These are phyloP conservation scores for Polyporus arcularius DNA, from an alignment of 768 basidiomycete species.

Conservation along the genomic window DNA sequence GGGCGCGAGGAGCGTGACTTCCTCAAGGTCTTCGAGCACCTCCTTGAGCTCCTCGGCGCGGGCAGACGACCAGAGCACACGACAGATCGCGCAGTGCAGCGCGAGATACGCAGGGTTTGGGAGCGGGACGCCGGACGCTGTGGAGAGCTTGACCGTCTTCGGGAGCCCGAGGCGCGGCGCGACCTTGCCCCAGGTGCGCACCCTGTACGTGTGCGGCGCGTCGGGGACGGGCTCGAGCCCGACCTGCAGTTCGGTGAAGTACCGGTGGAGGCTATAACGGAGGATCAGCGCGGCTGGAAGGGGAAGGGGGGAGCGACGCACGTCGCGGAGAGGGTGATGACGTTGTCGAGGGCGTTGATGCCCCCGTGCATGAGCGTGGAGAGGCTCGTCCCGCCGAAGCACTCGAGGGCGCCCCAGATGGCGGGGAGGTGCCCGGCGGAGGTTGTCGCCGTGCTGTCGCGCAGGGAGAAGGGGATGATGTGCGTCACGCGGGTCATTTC, in stretches of 20 bases:
- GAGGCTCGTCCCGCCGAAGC: constrained; percentile 13
- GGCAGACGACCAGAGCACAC: constrained; percentile 14
- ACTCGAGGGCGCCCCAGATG: constrained; percentile 17
- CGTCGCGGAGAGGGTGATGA: constrained; percentile 20
- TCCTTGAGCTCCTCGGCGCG: constrained; percentile 18
- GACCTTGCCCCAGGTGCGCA: constrained; percentile 19
- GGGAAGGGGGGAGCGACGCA: background rate
- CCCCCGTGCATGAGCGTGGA: constrained; percentile 17
- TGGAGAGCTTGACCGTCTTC: constrained; percentile 13
- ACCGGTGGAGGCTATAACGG: constrained; percentile 6
- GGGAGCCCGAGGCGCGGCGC: constrained; percentile 16
- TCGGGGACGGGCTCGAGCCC: constrained; percentile 12
- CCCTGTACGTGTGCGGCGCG: constrained; percentile 8
- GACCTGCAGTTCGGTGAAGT: constrained; percentile 19
- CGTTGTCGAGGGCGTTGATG: constrained; percentile 18
- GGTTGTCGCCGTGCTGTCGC: constrained; percentile 5
- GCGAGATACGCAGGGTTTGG: constrained; percentile 17
- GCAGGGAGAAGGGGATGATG: constrained; percentile 19
- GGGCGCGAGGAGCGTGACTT: constrained; percentile 16
- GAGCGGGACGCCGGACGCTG: background rate
- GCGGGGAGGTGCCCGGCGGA: constrained; percentile 12
- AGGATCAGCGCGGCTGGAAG: background rate
- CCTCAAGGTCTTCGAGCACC: constrained; percentile 17
- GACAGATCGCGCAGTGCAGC: constrained; percentile 16
- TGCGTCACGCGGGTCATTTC: constrained; percentile 16